phyloP scores from a whole-genome alignment of 768 basidiomycete genomes.

The Lepiota brunneoincarnata region DNA sequence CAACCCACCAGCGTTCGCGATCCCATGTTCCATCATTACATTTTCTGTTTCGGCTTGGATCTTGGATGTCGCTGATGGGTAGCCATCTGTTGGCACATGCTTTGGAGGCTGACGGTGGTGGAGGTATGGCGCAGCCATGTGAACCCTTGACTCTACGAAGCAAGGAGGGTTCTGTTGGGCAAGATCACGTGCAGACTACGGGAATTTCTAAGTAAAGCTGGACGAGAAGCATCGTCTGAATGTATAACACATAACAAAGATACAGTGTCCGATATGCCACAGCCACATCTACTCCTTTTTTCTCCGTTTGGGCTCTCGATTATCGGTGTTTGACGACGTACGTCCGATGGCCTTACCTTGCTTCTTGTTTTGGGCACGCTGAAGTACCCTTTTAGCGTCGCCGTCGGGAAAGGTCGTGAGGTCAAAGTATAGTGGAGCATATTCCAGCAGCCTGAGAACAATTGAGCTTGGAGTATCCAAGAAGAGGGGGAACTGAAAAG shows the following conservation, averaged over 20 bases:
- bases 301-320: slow-evolving; percentile 30
- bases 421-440: slow-evolving; percentile 64
- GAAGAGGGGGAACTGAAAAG: not conserved
- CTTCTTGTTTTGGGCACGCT: slow-evolving; percentile 52
- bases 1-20: slow-evolving; percentile 27
- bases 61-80: slow-evolving; percentile 60
- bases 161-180: too few species aligned
- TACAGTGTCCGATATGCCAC: too few species aligned
- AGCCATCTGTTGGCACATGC: slow-evolving; percentile 51
- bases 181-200: too few species aligned
- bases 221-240: too few species aligned
- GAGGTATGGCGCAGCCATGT: too few species aligned
- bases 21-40: slow-evolving; percentile 49
- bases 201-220: too few species aligned
- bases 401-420: slow-evolving; percentile 59
- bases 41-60: slow-evolving; percentile 67
- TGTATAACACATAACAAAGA: too few species aligned
- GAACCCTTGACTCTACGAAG: too few species aligned
- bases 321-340: slow-evolving; percentile 15
- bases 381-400: slow-evolving; percentile 66
- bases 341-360: slow-evolving; percentile 35
- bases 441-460: slow-evolving; percentile 35
- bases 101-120: slow-evolving; percentile 15
- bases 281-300: slow-evolving; percentile 14
- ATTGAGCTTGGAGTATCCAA: slow-evolving; percentile 3